Percentiles rank a stretch among this genome's conserved stretches.
These are phyloP conservation scores for Schizochytrium sp. DNA, from an alignment of 108 stramenopile genomes.

Conservation along the genomic window DNA sequence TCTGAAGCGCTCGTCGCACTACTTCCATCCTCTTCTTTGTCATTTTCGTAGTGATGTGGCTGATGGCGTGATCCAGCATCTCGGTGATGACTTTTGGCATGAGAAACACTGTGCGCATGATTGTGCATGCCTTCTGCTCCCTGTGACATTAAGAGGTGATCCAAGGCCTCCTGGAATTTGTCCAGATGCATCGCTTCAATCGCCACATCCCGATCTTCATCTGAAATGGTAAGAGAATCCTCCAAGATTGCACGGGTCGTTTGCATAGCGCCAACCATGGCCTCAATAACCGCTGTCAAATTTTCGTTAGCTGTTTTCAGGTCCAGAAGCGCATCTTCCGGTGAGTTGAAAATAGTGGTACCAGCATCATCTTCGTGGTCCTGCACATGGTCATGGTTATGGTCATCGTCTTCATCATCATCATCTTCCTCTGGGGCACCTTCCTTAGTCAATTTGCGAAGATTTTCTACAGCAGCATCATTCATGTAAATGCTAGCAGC, in stretches of 20 bases:
- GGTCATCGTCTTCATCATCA: not conserved
- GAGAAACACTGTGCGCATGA: too few species aligned
- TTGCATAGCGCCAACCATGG: conserved; percentile 47
- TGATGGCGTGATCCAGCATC: too few species aligned
- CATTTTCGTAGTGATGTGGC: too few species aligned
- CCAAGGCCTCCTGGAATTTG: conserved; percentile 9
- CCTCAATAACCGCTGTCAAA: not conserved
- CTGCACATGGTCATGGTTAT: too few species aligned
- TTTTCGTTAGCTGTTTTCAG: conserved; percentile 35
- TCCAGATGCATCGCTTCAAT: conserved; percentile 1
- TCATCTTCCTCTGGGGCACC: not conserved
- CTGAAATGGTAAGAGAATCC: conserved; percentile 17
- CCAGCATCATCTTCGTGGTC: not conserved
- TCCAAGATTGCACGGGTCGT: not conserved
- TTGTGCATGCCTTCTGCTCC: too few species aligned
- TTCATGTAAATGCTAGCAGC: conserved; percentile 56
- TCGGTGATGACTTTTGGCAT: too few species aligned
- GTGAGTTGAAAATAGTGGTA: not conserved
- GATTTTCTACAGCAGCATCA: conserved; percentile 2
- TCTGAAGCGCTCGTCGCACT: not conserved
- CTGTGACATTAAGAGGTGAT: not conserved
- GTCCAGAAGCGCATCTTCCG: not conserved
- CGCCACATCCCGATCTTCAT: not conserved
- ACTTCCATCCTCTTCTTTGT: too few species aligned
- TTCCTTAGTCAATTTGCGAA: conserved; percentile 14